A percentile compares a stretch with the other conserved stretches of the same genome.
These are phyloP conservation scores for Zoysia matrella DNA, from an alignment of 202 grass and related monocot species.

Conservation along the genomic window DNA sequence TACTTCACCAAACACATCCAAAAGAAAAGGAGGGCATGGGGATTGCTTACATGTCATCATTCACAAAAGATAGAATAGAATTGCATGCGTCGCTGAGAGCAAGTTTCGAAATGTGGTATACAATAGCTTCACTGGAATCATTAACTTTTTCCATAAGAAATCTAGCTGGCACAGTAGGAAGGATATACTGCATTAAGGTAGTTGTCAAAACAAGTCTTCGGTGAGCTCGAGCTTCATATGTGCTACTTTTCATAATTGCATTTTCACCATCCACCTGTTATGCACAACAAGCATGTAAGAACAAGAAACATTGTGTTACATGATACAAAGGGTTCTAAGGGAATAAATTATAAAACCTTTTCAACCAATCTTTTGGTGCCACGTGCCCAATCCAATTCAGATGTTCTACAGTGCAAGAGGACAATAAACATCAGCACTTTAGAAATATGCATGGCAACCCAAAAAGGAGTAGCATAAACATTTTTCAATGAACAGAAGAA, in stretches of 20 bases:
- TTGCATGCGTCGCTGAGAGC: slow-evolving; percentile 32
- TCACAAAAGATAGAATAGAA: slow-evolving; percentile 12
- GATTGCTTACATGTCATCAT: slow-evolving; percentile 36
- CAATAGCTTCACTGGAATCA: slow-evolving; percentile 14
- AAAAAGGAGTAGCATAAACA: slow-evolving; percentile 27
- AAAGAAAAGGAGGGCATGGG: neutral
- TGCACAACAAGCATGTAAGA: slow-evolving; percentile 46
- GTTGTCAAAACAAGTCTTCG: slow-evolving; percentile 52
- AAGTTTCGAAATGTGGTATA: slow-evolving; percentile 51
- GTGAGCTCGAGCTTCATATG: slow-evolving; percentile 25
- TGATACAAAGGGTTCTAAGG: slow-evolving; percentile 1
- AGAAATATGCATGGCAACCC: slow-evolving; percentile 8
- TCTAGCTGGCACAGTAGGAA: slow-evolving; percentile 52
- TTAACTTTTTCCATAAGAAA: slow-evolving; percentile 41
- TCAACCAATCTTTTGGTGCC: slow-evolving; percentile 48
- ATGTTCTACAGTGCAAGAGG: slow-evolving; percentile 46
- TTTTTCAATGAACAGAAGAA: slow-evolving; percentile 13
- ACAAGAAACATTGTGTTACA: slow-evolving; percentile 2
- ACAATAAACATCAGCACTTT: slow-evolving; percentile 35
- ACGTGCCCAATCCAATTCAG: slow-evolving; percentile 42
- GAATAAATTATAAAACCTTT: slow-evolving; percentile 40
- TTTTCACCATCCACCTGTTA: slow-evolving; percentile 44
- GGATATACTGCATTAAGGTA: slow-evolving; percentile 45
- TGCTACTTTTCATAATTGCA: neutral
- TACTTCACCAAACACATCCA: slow-evolving; percentile 9